Conservation (phyloP, 2,329 filamentous ascomycete species). For the Claviceps fusiformis region DNA sequence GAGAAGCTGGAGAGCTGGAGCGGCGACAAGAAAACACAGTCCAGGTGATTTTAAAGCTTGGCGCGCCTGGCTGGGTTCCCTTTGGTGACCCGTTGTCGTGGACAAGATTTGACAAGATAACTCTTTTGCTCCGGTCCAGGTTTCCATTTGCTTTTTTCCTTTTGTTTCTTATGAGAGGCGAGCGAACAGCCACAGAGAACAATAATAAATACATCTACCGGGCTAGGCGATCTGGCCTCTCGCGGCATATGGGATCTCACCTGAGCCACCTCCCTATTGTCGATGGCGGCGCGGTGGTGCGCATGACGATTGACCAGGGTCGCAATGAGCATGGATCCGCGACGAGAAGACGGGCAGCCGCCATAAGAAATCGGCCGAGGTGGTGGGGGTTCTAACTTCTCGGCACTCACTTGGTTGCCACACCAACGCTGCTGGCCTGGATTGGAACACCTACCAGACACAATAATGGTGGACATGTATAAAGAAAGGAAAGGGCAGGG, state of each 20-base stretch:
- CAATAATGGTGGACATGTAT: not conserved
- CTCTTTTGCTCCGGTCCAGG: not conserved
- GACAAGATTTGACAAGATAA: not conserved
- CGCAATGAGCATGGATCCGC: constrained; percentile 4
- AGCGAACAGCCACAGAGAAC: not conserved
- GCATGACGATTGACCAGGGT: constrained; percentile 5
- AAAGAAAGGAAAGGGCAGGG: not conserved
- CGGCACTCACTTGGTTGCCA: not conserved
- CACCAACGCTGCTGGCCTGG: not conserved
- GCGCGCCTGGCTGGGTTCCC: not conserved
- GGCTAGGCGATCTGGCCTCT: not conserved
- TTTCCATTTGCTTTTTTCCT: not conserved
- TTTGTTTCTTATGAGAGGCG: not conserved
- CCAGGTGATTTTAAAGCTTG: not conserved
- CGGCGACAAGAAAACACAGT: constrained; percentile 1
- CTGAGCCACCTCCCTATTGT: constrained; percentile 3
- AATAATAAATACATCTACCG: not conserved
- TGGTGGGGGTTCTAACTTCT: not conserved
- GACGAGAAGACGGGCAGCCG: not conserved
- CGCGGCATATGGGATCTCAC: not conserved
- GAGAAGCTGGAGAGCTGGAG: not conserved
- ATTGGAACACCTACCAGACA: not conserved
- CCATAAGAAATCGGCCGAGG: not conserved
- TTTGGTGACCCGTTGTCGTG: not conserved
- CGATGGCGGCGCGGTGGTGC: constrained; percentile 6